These are phyloP conservation scores for Phytophthora kernoviae DNA, from an alignment of 352 stramenopile genomes.

Conservation along the genomic window DNA sequence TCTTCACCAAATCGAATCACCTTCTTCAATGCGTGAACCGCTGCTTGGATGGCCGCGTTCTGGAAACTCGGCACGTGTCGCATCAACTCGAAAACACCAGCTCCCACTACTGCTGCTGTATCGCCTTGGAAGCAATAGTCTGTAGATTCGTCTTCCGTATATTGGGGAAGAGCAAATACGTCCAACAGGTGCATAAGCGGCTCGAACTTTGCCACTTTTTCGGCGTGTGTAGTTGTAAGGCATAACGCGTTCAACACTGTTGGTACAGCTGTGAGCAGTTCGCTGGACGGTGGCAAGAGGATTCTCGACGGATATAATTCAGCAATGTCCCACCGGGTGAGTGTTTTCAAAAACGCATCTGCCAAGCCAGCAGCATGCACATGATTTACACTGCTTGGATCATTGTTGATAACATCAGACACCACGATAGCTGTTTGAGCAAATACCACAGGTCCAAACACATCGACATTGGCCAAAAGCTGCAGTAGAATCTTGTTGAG, in stretches of 20 bases:
- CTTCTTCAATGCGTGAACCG: conserved; percentile 91
- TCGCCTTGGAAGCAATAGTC: conserved; percentile 92
- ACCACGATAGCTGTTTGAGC: conserved; percentile 92
- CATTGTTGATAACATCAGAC: conserved; percentile 97
- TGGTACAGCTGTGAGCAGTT: conserved; percentile 95
- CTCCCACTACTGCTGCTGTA: conserved; percentile 92
- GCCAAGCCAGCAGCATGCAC: conserved; percentile 93
- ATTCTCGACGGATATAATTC: conserved; percentile 55
- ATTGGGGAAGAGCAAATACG: conserved; percentile 91
- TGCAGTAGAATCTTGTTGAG: conserved; percentile 90
- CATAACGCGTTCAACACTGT: conserved; percentile 93
- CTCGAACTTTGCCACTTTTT: conserved; percentile 90
- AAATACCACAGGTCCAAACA: conserved; percentile 94
- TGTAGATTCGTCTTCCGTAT: conserved; percentile 80
- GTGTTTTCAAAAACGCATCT: conserved; percentile 91
- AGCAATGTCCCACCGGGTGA: conserved; percentile 83
- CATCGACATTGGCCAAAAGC: conserved; percentile 90
- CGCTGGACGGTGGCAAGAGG: conserved; percentile 83
- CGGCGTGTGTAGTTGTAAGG: conserved; percentile 92
- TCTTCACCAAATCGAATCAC: conserved; percentile 86
- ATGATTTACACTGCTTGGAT: conserved; percentile 95
- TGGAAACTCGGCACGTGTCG: conserved; percentile 92
- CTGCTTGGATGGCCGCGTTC: conserved; percentile 83
- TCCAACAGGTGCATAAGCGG: conserved; percentile 92
- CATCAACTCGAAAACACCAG: conserved; percentile 96